Evolutionary conservation across 2,329 filamentous ascomycete species (phyloP), one percentile per base, ranked within the genome.

Genomic region (Colletotrichum cuscutae): DNA sequence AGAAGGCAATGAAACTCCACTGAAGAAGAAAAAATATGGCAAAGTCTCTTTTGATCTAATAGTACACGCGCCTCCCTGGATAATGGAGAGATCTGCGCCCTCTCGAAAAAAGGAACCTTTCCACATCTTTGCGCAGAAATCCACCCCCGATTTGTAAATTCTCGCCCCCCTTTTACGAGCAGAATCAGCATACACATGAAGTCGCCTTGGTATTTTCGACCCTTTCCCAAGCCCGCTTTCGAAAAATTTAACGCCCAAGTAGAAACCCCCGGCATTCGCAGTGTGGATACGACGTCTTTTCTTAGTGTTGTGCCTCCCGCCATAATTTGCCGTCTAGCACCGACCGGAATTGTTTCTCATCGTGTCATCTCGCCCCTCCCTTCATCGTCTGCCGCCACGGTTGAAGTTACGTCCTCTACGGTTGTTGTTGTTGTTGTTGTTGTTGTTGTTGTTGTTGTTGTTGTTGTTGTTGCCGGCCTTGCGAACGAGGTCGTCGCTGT

Each of bases 401-500:
- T 74, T 60, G 52, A 60, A 73, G 32, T 77, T 74, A 15, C 77
- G 71, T 32, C 78, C 77, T 63, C 77, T 73, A 61, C 77, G 76
- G 32, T 65, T 75, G 19, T 65, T 63, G 59, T 59, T n/a, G n/a
- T n/a, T n/a, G n/a, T n/a, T n/a, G n/a, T n/a, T n/a, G n/a, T n/a
- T n/a, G n/a, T n/a, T 56, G 6, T 37, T 37, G 35, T 15, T 35
- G 8, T 26, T n/a, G n/a, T n/a, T 24, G 24, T 22, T 26, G 15
- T 56, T 28, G 42, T 49, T 32, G 60, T 52, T 28, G 60, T 52
- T 28, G 60, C 60, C 37, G 26, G 28, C 42, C 11, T 52, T 65
- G 22, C 77, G 75, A 64, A 85, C 81, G 46, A 87, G 76, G 66
- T 79, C 83, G 72, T 90, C 89, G 75, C 88, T 90, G 76, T 90